A percentile compares a stretch with the other conserved stretches of the same genome.
phyloP scores from a whole-genome alignment of 129 eudicot species.

The Pulicaria dysenterica region DNA sequence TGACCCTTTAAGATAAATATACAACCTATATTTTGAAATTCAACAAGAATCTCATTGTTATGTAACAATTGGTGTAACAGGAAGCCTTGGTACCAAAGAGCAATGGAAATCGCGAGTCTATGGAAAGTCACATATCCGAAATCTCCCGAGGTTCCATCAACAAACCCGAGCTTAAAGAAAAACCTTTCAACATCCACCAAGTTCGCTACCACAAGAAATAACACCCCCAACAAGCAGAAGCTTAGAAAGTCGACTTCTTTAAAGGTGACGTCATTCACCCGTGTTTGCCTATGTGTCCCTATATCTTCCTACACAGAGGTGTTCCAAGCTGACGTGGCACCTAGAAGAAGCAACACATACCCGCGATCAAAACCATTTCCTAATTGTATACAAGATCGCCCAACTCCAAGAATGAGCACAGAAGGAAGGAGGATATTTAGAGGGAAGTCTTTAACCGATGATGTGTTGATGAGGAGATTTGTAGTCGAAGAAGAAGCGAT shows the following conservation, averaged over 20 bases:
- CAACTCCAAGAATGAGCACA: conserved; percentile 60
- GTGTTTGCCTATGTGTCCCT: conserved; percentile 91
- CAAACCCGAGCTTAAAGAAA: conserved; percentile 54
- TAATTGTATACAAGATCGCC: conserved; percentile 41
- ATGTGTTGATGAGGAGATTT: conserved; percentile 90
- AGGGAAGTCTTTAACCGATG: conserved; percentile 86
- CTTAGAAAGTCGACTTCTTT: conserved; percentile 71
- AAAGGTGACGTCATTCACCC: conserved; percentile 67
- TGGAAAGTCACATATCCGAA: conserved; percentile 67
- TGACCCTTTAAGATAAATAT: too few relatives aligned
- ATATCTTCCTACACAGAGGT: conserved; percentile 89
- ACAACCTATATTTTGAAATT: neutral
- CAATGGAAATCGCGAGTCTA: conserved; percentile 68
- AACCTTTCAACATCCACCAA: conserved; percentile 52
- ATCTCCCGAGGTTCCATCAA: conserved; percentile 45
- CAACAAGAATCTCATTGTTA: neutral
- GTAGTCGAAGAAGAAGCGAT: conserved; percentile 91
- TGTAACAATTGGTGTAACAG: conserved; percentile 35
- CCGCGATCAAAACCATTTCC: conserved; percentile 75
- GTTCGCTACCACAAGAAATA: conserved; percentile 38
- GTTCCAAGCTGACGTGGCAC: conserved; percentile 72
- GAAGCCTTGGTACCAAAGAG: conserved; percentile 98
- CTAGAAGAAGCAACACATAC: conserved; percentile 85
- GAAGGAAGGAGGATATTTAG: conserved; percentile 78
- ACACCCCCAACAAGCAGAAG: conserved; percentile 47